These are phyloP conservation scores for Penicillium fuscoglaucum DNA, from an alignment of 2,329 filamentous ascomycete genomes.

Conservation along the genomic window DNA sequence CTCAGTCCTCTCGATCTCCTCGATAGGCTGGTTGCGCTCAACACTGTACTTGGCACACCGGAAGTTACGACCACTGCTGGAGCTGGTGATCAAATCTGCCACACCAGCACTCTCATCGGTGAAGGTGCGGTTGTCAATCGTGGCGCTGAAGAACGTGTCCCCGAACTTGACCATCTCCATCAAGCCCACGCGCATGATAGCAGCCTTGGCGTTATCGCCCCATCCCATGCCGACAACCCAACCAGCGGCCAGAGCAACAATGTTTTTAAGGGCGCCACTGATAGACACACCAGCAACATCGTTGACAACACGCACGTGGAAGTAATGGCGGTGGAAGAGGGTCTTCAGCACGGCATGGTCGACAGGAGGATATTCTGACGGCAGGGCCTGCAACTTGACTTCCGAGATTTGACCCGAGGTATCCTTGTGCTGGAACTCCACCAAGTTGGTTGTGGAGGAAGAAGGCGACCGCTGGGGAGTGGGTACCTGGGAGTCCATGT, in stretches of 20 bases:
- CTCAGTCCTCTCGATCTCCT: conserved; percentile 84
- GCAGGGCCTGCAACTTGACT: conserved; percentile 71
- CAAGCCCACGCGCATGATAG: conserved; percentile 92
- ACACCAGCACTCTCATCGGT: conserved; percentile 96
- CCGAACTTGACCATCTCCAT: conserved; percentile 97
- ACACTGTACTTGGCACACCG: conserved; percentile 87
- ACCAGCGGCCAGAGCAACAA: conserved; percentile 89
- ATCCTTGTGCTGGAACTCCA: conserved; percentile 65
- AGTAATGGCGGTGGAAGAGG: conserved; percentile 94
- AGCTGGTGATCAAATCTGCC: conserved; percentile 92
- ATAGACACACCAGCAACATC: conserved; percentile 98
- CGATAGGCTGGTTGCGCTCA: conserved; percentile 73
- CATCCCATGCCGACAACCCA: conserved; percentile 95
- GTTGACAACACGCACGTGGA: conserved; percentile 89
- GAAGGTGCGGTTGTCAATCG: conserved; percentile 79
- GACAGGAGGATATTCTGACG: conserved; percentile 78
- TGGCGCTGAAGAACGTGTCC: conserved; percentile 85
- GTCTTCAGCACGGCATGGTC: conserved; percentile 80
- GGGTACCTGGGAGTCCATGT: conserved; percentile 77
- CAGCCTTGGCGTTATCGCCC: conserved; percentile 99
- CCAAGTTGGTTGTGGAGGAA: conserved; percentile 52
- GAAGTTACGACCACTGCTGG: conserved; percentile 89
- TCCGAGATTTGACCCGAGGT: conserved; percentile 66
- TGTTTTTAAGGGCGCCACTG: conserved; percentile 92
- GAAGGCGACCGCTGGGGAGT: conserved; percentile 58